A percentile compares a stretch with the other conserved stretches of the same genome.
Conservation (phyloP, 164 flowering plant genomes). For the Platanus orientalis region DNA sequence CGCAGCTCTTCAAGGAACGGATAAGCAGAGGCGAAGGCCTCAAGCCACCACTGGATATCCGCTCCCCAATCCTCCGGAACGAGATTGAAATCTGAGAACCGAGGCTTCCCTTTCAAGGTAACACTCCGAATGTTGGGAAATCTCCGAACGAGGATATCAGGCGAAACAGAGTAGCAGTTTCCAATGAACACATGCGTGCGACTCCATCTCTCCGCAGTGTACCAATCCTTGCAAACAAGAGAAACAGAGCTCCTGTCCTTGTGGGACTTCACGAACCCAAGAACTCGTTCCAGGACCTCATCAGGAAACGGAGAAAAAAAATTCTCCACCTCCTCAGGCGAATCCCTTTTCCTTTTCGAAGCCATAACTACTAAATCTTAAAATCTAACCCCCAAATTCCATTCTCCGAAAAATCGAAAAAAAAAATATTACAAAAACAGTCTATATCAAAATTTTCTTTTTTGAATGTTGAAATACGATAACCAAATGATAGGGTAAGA, state of each 20-base stretch:
- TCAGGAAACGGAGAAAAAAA: background rate
- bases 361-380: background rate
- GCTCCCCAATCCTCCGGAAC: slow-evolving; percentile 80
- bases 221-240: slow-evolving; percentile 25
- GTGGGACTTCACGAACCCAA: background rate
- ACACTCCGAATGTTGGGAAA: slow-evolving; percentile 68
- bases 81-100: slow-evolving; percentile 75
- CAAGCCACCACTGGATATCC: slow-evolving; percentile 57
- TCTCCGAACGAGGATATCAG: slow-evolving; percentile 54
- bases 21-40: slow-evolving; percentile 44
- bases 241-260: slow-evolving; percentile 12
- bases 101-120: slow-evolving; percentile 72
- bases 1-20: slow-evolving; percentile 70
- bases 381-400: background rate
- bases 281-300: background rate
- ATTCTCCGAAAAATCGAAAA: background rate
- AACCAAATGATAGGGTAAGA: background rate
- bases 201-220: slow-evolving; percentile 19
- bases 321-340: background rate
- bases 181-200: slow-evolving; percentile 21
- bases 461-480: background rate
- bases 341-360: background rate
- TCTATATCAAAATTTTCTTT: too few relatives aligned
- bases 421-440: background rate
- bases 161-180: slow-evolving; percentile 68